Percentiles rank a stretch among this genome's conserved stretches.
These are phyloP conservation scores for Letharia lupina DNA, from an alignment of 495 filamentous ascomycete genomes.

Conservation along the genomic window DNA sequence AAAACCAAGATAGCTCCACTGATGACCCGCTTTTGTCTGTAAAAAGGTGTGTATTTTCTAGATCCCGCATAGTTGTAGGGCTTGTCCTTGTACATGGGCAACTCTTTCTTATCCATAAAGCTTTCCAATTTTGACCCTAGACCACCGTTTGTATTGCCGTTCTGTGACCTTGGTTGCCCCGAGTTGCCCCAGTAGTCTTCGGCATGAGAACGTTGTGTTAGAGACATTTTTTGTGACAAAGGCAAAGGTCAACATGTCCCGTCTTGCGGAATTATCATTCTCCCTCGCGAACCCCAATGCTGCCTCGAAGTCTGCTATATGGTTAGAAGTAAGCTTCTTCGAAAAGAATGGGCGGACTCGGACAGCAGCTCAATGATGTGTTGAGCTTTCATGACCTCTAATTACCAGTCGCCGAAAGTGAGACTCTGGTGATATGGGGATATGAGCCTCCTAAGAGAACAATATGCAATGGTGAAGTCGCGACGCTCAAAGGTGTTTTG, in stretches of 20 bases:
- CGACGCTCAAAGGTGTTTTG: neutral
- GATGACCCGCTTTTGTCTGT: constrained; percentile 44
- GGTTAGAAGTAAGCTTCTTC: neutral
- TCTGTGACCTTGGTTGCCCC: constrained; percentile 25
- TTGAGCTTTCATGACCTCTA: constrained; percentile 7
- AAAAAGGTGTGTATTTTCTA: constrained; percentile 33
- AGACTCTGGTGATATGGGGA: too few species aligned
- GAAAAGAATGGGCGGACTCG: neutral
- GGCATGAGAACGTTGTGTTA: constrained; percentile 15
- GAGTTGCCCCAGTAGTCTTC: constrained; percentile 8
- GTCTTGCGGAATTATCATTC: neutral
- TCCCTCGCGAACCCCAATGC: neutral
- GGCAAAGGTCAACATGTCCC: neutral
- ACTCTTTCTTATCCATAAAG: constrained; percentile 47
- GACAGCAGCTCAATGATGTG: neutral
- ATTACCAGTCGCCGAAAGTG: neutral
- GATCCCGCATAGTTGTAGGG: constrained; percentile 64
- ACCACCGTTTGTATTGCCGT: constrained; percentile 25
- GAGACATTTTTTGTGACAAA: constrained; percentile 6
- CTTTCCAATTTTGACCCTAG: constrained; percentile 40
- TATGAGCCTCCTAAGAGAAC: neutral
- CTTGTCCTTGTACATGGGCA: constrained; percentile 99
- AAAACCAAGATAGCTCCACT: constrained; percentile 43
- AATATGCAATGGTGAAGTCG: neutral
- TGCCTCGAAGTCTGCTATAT: neutral